These are phyloP conservation scores for carrot (Daucus carota) DNA, from an alignment of 129 eudicot genomes.

Conservation along the genomic window DNA sequence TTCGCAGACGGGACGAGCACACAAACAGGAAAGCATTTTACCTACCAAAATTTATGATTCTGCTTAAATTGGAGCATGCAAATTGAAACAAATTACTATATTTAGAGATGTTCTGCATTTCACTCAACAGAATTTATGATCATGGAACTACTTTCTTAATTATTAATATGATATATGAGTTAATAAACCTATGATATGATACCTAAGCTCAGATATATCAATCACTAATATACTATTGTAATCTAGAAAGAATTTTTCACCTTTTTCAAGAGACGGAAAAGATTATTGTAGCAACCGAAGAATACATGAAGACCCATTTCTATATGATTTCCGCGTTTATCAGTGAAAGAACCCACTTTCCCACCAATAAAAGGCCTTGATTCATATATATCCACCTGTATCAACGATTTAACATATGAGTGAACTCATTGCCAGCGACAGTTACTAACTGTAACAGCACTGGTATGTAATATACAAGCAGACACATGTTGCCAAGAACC, in stretches of 20 bases:
- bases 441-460: not conserved
- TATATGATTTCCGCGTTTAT: constrained; percentile 86
- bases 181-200: too few species aligned
- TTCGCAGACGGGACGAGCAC: not conserved
- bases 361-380: constrained; percentile 94
- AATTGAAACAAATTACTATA: not conserved
- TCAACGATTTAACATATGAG: constrained; percentile 1
- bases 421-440: not conserved
- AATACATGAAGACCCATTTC: constrained; percentile 99
- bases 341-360: constrained; percentile 95
- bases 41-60: not conserved
- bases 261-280: constrained; percentile 91
- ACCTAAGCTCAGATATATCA: not conserved
- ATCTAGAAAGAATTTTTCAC: constrained; percentile 23
- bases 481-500: not conserved
- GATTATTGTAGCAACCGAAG: constrained; percentile 98
- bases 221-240: not conserved
- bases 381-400: constrained; percentile 94
- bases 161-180: not conserved
- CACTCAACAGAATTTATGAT: not conserved
- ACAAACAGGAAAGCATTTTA: not conserved
- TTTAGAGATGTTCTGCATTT: not conserved
- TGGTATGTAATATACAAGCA: not conserved
- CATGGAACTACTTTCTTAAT: not conserved
- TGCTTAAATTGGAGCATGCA: not conserved